phyloP scores from a whole-genome alignment of 2,329 filamentous ascomycete species.

The Aspergillus pseudoviridinutans region DNA sequence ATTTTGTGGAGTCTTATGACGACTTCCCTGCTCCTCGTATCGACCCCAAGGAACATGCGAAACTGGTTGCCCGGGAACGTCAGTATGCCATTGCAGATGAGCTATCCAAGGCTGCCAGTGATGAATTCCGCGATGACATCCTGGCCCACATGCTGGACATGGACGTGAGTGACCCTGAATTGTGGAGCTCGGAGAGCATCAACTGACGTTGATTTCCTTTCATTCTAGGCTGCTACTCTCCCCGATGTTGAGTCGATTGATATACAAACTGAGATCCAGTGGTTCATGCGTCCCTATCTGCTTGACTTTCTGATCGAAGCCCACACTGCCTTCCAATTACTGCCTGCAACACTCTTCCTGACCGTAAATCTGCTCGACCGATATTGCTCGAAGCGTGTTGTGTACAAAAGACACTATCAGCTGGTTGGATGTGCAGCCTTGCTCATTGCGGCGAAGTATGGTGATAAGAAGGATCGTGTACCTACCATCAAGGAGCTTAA shows the following conservation, averaged over 20 bases:
- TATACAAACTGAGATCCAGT: conserved; percentile 98
- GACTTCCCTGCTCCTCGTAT: conserved; percentile 52
- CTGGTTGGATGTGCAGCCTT: conserved; percentile 93
- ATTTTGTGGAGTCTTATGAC: conserved; percentile 61
- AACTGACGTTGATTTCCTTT: conserved; percentile 22
- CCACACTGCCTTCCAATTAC: conserved; percentile 86
- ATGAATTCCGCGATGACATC: conserved; percentile 92
- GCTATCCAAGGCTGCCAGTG: conserved; percentile 75
- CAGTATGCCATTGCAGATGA: conserved; percentile 88
- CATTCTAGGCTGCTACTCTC: conserved; percentile 68
- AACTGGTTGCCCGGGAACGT: conserved; percentile 72
- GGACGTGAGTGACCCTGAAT: conserved; percentile 57
- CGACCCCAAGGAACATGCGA: conserved; percentile 70
- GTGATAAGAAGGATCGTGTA: conserved; percentile 98
- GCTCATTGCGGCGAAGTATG: conserved; percentile 96
- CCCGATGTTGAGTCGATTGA: conserved; percentile 97
- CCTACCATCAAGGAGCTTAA: conserved; percentile 95
- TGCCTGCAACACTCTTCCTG: conserved; percentile 93
- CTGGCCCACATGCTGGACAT: conserved; percentile 92
- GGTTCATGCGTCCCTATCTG: conserved; percentile 98
- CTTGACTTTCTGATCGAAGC: conserved; percentile 98
- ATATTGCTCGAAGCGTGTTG: conserved; percentile 95
- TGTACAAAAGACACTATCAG: conserved; percentile 99
- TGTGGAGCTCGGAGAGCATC: neutral
- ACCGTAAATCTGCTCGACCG: conserved; percentile 94